phyloP scores from a whole-genome alignment of 2,329 filamentous ascomycete genomes.

The Epichloe typhina region DNA sequence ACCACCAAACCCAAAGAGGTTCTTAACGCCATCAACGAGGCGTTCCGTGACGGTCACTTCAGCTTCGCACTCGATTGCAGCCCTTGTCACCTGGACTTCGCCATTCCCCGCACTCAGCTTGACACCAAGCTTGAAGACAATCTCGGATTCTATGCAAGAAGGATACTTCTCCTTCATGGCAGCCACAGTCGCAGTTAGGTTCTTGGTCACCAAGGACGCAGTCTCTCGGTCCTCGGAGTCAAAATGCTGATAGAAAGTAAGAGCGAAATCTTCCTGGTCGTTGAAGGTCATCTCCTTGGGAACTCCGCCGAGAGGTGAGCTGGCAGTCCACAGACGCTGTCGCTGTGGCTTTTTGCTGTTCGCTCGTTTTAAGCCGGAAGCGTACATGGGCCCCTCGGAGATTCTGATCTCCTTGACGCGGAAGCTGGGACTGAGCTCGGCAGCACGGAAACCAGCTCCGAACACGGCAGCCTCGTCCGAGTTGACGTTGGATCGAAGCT shows the following conservation, averaged over 20 bases:
- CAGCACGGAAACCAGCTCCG: constrained; percentile 87
- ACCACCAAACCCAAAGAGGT: constrained; percentile 79
- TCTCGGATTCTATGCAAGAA: constrained; percentile 60
- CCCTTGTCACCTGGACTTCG: constrained; percentile 63
- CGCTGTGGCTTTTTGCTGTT: constrained; percentile 54
- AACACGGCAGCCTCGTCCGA: constrained; percentile 94
- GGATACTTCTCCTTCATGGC: constrained; percentile 62
- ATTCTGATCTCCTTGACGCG: constrained; percentile 92
- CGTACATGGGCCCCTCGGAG: constrained; percentile 62
- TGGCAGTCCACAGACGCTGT: constrained; percentile 72
- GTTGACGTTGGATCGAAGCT: constrained; percentile 89
- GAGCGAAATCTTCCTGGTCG: constrained; percentile 67
- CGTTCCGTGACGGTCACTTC: constrained; percentile 61
- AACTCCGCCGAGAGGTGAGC: constrained; percentile 59
- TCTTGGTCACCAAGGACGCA: constrained; percentile 59
- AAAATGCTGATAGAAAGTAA: constrained; percentile 67
- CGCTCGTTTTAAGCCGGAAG: constrained; percentile 63
- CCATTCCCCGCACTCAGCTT: constrained; percentile 61
- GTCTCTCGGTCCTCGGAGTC: constrained; percentile 45
- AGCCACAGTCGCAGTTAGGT: constrained; percentile 72
- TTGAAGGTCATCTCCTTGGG: constrained; percentile 77
- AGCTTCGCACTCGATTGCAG: constrained; percentile 74
- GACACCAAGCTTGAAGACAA: constrained; percentile 68
- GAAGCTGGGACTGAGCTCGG: constrained; percentile 86
- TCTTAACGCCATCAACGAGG: constrained; percentile 89